Evolutionary conservation across 768 basidiomycete genomes (phyloP).

Genomic region (Mycena vitilis): DNA sequence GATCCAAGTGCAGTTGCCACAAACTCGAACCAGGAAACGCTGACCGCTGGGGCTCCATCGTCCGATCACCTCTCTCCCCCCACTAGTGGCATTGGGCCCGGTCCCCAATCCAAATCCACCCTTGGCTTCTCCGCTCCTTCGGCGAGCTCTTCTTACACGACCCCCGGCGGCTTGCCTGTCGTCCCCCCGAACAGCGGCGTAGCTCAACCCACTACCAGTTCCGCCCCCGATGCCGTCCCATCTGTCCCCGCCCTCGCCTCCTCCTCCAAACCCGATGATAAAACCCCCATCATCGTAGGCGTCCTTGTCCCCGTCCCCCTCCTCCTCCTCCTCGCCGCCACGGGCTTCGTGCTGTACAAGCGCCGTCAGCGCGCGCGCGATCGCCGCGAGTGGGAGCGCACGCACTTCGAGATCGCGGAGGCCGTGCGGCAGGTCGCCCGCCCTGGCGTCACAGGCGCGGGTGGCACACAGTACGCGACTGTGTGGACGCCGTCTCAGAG

Average conservation of each 20-base stretch:
- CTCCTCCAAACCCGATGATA: not conserved
- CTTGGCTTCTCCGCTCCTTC: no score
- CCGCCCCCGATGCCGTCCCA: not conserved
- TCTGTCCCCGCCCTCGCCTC: not conserved
- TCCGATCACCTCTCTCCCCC: no score
- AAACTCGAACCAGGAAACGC: no score
- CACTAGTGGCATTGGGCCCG: no score
- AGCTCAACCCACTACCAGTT: no score
- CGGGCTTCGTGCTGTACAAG: conserved; percentile 7
- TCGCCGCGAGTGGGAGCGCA: conserved; percentile 11
- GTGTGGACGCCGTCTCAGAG: not conserved
- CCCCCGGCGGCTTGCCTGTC: not conserved
- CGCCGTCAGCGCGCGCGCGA: conserved; percentile 6
- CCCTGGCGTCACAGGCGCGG: not conserved
- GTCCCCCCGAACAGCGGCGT: no score
- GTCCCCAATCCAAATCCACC: no score
- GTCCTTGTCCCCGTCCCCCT: not conserved
- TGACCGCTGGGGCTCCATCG: no score
- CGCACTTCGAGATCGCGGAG: conserved; percentile 12
- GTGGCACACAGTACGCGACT: no score
- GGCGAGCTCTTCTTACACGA: no score
- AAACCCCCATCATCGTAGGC: not conserved
- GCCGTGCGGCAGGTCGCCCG: conserved; percentile 8
- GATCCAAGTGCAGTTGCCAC: no score
- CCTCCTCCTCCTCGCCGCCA: not conserved